A percentile compares a stretch with the other conserved stretches of the same genome.
Evolutionary conservation across 2,329 filamentous ascomycete genomes (phyloP).

Genomic region (Coniochaeta sp.): DNA sequence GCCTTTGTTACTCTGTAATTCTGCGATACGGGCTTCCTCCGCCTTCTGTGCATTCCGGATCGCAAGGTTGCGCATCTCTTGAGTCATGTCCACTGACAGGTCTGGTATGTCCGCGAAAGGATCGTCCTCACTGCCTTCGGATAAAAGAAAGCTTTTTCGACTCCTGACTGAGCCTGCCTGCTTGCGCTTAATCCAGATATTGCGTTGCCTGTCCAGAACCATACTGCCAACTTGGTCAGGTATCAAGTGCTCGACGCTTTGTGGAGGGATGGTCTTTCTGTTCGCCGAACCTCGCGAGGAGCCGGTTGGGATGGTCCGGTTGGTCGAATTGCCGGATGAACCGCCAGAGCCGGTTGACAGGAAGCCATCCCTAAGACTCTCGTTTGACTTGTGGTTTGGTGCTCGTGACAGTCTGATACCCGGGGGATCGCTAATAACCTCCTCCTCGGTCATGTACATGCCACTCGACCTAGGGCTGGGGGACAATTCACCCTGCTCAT

Average conservation of each 20-base stretch:
- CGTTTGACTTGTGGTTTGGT: slow-evolving; percentile 31
- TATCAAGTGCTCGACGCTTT: slow-evolving; percentile 82
- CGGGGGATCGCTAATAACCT: slow-evolving; percentile 53
- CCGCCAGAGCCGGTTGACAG: slow-evolving; percentile 35
- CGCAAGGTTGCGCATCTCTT: slow-evolving; percentile 57
- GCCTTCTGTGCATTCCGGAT: slow-evolving; percentile 29
- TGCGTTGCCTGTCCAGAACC: slow-evolving; percentile 76
- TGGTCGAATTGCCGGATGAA: slow-evolving; percentile 49
- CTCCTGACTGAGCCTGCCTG: slow-evolving; percentile 11
- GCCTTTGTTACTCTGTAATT: neutral
- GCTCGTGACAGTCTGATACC: slow-evolving; percentile 55
- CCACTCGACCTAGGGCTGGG: slow-evolving; percentile 8
- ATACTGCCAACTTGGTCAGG: slow-evolving; percentile 85
- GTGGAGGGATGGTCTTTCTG: slow-evolving; percentile 71
- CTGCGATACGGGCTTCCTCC: neutral
- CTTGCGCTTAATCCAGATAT: slow-evolving; percentile 77
- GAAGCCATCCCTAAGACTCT: slow-evolving; percentile 11
- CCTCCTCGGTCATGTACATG: slow-evolving; percentile 16
- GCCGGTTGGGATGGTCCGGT: slow-evolving; percentile 61
- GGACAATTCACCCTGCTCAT: slow-evolving; percentile 12
- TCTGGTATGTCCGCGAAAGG: slow-evolving; percentile 91
- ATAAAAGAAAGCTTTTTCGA: slow-evolving; percentile 35
- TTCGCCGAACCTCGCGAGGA: slow-evolving; percentile 78
- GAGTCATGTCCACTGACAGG: slow-evolving; percentile 78
- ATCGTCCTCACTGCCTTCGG: slow-evolving; percentile 76